Evolutionary conservation across 2,329 filamentous ascomycete species (phyloP).

Genomic region (Venturia aucupariae): DNA sequence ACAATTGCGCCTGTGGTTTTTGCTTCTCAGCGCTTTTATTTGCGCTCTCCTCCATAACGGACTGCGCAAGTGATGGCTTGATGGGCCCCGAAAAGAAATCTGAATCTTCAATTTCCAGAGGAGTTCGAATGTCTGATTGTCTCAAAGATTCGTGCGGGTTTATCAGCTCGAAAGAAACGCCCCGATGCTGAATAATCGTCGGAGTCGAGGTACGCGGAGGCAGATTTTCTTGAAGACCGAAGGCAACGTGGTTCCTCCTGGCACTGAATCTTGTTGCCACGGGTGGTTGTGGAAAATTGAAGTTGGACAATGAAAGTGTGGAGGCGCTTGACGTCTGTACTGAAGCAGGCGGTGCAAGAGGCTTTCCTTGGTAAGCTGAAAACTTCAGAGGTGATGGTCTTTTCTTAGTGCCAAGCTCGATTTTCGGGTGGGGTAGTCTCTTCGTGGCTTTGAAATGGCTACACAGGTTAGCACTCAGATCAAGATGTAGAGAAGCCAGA

Average conservation of each 20-base stretch:
- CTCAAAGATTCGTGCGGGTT: constrained; percentile 13
- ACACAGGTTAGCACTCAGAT: not conserved
- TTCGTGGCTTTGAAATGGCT: constrained; percentile 13
- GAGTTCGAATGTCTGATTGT: constrained; percentile 5
- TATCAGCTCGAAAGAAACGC: constrained; percentile 11
- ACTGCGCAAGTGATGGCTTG: not conserved
- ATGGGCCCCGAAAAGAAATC: not conserved
- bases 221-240: not conserved
- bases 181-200: constrained; percentile 3
- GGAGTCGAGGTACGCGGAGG: not conserved
- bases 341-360: not conserved
- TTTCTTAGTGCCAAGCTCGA: not conserved
- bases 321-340: constrained; percentile 5
- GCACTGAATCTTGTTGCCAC: not conserved
- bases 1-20: not conserved
- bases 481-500: not conserved
- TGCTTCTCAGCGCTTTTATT: not conserved
- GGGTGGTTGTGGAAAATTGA: constrained; percentile 11
- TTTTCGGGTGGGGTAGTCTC: constrained; percentile 3
- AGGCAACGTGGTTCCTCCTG: not conserved
- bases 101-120: constrained; percentile 5
- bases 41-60: not conserved
- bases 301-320: constrained; percentile 12
- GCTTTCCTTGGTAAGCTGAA: not conserved
- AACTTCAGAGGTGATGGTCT: not conserved